Evolutionary conservation across 2,329 filamentous ascomycete genomes (phyloP).

Genomic region (Cladophialophora psammophila): DNA sequence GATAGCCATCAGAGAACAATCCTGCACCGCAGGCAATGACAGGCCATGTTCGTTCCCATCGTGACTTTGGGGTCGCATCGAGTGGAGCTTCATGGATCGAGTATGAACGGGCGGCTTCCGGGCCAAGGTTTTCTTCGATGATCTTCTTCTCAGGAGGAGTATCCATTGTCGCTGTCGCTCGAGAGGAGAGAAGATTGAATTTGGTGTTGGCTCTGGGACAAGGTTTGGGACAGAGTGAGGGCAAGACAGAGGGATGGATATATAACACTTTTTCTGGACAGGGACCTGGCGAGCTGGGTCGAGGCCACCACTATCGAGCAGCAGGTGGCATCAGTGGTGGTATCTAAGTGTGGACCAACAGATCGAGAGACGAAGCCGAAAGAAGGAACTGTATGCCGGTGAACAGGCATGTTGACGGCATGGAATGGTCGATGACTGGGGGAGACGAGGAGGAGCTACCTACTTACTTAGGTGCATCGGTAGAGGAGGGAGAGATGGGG

Average conservation of each 20-base stretch:
- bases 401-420: constrained; percentile 3
- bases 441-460: neutral
- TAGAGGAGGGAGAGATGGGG: neutral
- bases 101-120: constrained; percentile 21
- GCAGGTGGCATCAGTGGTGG: neutral
- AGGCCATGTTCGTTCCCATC: constrained; percentile 69
- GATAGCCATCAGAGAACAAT: constrained; percentile 89
- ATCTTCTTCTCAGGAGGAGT: constrained; percentile 28
- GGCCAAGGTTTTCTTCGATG: constrained; percentile 20
- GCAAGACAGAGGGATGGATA: constrained; percentile 8
- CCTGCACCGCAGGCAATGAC: constrained; percentile 89
- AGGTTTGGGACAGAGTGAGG: neutral
- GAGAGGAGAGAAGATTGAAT: neutral
- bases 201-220: neutral
- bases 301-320: neutral
- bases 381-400: constrained; percentile 26
- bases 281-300: neutral
- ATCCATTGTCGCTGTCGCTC: constrained; percentile 9
- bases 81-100: constrained; percentile 31
- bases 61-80: constrained; percentile 45
- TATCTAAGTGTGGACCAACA: neutral
- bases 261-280: constrained; percentile 1
- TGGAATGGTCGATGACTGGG: neutral
- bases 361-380: constrained; percentile 15
- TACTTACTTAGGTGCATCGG: too few relatives aligned